These are phyloP conservation scores for Dispira parvispora DNA, from an alignment of 192 early-diverging fungal genomes.

Conservation along the genomic window DNA sequence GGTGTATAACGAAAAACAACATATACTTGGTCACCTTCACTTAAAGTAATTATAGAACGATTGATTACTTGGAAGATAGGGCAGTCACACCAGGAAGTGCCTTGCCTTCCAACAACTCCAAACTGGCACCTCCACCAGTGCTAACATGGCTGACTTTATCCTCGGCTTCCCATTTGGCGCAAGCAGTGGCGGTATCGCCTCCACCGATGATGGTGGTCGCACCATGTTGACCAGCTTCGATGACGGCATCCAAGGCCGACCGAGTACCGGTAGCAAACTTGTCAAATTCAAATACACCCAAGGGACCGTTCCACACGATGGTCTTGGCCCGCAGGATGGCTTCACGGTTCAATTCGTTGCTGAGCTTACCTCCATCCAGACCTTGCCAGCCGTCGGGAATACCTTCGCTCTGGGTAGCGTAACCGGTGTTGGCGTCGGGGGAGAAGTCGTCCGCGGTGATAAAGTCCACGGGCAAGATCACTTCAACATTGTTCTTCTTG, in stretches of 20 bases:
- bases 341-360: constrained; percentile 49
- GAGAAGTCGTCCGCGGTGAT: constrained; percentile 77
- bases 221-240: constrained; percentile 63
- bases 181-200: constrained; percentile 96
- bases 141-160: constrained; percentile 84
- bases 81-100: constrained; percentile 58
- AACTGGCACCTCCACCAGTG: constrained; percentile 90
- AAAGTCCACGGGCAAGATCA: constrained; percentile 84
- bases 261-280: constrained; percentile 81
- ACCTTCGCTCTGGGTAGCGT: constrained; percentile 74
- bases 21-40: no score
- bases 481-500: constrained; percentile 69
- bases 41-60: no score
- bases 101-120: constrained; percentile 96
- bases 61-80: constrained; percentile 36
- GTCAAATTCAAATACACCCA: constrained; percentile 97
- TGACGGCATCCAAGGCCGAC: constrained; percentile 67
- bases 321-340: constrained; percentile 69
- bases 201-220: constrained; percentile 90
- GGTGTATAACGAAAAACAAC: no score
- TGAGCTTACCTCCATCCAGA: constrained; percentile 75
- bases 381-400: constrained; percentile 86
- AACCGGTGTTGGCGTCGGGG: constrained; percentile 61
- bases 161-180: constrained; percentile 66
- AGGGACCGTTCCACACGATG: constrained; percentile 96